Evolutionary conservation across 2,329 filamentous ascomycete genomes (phyloP), one percentile per base, ranked within the genome.

Genomic region (Rhinocladiella mackenziei): DNA sequence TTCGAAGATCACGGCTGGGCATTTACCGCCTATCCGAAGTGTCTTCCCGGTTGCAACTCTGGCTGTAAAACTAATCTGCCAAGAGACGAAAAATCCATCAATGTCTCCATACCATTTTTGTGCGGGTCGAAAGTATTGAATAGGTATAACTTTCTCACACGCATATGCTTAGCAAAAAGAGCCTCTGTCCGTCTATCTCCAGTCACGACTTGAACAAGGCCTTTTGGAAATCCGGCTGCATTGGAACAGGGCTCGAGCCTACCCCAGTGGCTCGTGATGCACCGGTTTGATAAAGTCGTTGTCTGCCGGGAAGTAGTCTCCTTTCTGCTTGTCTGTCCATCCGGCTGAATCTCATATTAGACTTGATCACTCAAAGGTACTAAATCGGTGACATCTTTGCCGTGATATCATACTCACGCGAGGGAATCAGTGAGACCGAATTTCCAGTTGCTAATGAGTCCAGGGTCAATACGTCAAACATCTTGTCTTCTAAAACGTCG

Each of bases 51-150:
- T 80, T 0, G 68, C 65, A 4, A 69, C 75, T n/a, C 75, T 80
- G 2, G 80, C 79, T 0, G 80, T 83, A 62, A 84, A 83, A 52
- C 69, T 72, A 56, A 83, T 74, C 68, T 47, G n/a, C n/a, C n/a
- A n/a, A n/a, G n/a, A n/a, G n/a, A n/a, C n/a, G n/a, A n/a, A n/a
- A n/a, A n/a, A n/a, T n/a, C n/a, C n/a, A n/a, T n/a, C n/a, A n/a
- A n/a, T n/a, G n/a, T n/a, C n/a, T n/a, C n/a, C n/a, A n/a, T n/a
- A n/a, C n/a, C n/a, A n/a, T n/a, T n/a, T n/a, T n/a, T n/a, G n/a
- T n/a, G n/a, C n/a, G n/a, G n/a, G n/a, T n/a, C n/a, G n/a, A n/a
- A n/a, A n/a, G n/a, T n/a, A n/a, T n/a, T n/a, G n/a, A n/a, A n/a
- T n/a, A n/a, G n/a, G n/a, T n/a, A n/a, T n/a, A n/a, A n/a, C n/a